Evolutionary conservation across 2,329 filamentous ascomycete species (phyloP).

Genomic region (Clathrospora elynae): DNA sequence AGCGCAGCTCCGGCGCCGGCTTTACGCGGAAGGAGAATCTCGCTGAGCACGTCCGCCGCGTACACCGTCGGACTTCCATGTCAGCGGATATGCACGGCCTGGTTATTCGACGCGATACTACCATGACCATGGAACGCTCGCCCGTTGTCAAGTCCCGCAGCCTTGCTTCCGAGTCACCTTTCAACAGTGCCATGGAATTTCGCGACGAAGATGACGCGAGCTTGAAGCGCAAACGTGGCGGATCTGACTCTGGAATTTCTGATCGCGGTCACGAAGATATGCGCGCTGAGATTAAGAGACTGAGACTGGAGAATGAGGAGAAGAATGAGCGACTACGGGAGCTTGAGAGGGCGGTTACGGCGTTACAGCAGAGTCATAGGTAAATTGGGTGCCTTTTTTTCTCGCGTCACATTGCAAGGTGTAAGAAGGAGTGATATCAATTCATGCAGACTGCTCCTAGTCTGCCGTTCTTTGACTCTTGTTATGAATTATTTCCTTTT

Average conservation of each 20-base stretch:
- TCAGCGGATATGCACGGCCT: slow-evolving; percentile 43
- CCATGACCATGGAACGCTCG: slow-evolving; percentile 22
- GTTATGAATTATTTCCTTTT: neutral
- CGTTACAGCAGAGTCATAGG: slow-evolving; percentile 38
- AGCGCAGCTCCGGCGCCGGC: slow-evolving; percentile 83
- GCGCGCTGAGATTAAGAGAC: slow-evolving; percentile 48
- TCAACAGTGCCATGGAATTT: slow-evolving; percentile 28
- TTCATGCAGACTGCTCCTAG: no score
- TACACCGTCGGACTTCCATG: slow-evolving; percentile 63
- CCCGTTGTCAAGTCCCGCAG: slow-evolving; percentile 30
- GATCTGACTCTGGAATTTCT: slow-evolving; percentile 32
- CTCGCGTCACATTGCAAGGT: neutral
- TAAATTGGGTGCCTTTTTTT: slow-evolving; percentile 15
- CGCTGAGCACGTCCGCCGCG: slow-evolving; percentile 87
- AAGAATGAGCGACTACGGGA: slow-evolving; percentile 47
- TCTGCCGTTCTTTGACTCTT: no score
- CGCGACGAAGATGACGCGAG: slow-evolving; percentile 32
- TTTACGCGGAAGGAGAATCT: slow-evolving; percentile 95
- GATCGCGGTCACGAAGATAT: slow-evolving; percentile 42
- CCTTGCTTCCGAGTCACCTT: slow-evolving; percentile 35
- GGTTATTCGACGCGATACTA: slow-evolving; percentile 35
- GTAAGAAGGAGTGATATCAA: no score
- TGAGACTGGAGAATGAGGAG: slow-evolving; percentile 50
- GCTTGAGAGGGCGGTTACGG: slow-evolving; percentile 44
- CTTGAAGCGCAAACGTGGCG: slow-evolving; percentile 43